These are phyloP conservation scores for Apophysomyces ossiformis DNA, from an alignment of 371 early-diverging fungal species.

Conservation along the genomic window DNA sequence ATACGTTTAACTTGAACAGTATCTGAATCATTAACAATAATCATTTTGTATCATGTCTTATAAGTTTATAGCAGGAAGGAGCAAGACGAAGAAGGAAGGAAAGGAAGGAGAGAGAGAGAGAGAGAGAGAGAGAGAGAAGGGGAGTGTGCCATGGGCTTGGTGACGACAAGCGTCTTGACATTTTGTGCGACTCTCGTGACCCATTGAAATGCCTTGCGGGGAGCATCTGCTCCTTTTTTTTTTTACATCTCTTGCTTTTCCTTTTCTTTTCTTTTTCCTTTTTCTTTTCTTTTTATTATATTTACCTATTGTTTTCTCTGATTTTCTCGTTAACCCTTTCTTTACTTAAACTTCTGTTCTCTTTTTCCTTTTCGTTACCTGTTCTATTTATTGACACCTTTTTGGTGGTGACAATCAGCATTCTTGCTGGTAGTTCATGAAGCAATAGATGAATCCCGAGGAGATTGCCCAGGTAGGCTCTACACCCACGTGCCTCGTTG, in stretches of 20 bases:
- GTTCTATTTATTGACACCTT: conserved; percentile 1
- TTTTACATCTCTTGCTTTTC: not conserved
- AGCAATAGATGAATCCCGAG: conserved; percentile 48
- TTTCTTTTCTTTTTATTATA: not conserved
- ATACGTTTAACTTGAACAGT: too few relatives aligned
- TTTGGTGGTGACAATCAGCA: conserved; percentile 8
- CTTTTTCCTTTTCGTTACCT: not conserved
- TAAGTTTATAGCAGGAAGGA: too few relatives aligned
- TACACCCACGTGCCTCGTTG: not conserved
- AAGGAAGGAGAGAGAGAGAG: not conserved
- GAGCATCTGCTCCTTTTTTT: not conserved
- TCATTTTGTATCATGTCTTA: too few relatives aligned
- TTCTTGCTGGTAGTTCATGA: conserved; percentile 29
- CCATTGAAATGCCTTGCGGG: not conserved
- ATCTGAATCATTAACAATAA: too few relatives aligned
- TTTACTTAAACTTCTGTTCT: not conserved
- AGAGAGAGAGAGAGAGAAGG: not conserved
- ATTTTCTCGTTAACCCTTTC: too few relatives aligned
- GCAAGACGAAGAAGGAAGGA: not conserved
- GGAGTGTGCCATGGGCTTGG: not conserved
- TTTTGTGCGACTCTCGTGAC: conserved; percentile 8
- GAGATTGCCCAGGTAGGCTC: conserved; percentile 35
- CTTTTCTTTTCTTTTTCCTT: conserved; percentile 1
- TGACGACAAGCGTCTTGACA: not conserved
- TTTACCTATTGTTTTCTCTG: not conserved